Evolutionary conservation across 1,139 yeast genomes (phyloP), one percentile per base, ranked within the genome.

Genomic region (Yamadazyma diddensiae): DNA sequence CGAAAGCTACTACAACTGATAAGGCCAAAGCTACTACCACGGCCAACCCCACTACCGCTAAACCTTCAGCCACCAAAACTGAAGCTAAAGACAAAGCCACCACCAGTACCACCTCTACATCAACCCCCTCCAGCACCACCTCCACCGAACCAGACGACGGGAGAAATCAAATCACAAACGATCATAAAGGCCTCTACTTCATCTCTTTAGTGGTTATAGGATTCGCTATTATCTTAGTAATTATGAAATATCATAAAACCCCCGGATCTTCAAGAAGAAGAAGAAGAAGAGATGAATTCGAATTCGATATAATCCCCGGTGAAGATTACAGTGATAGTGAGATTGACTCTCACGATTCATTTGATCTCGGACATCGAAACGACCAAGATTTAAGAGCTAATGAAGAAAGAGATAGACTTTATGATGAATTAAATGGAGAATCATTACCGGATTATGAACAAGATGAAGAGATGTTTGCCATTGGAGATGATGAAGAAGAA

Each of bases 251-350:
- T 51, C 74, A 75, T 35, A 70, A 74, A 45, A 58, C 66, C 2
- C 72, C 72, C n/a, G 68, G 69, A 15, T 57, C 65, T 35, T 53
- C 65, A 6, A 65, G 78, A 36, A 67, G 73, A 35, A 62, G 75
- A 34, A 72, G 82, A 49, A 72, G 88, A 58, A 73, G 87, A 59
- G 85, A 79, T 36, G 83, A 82, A 40, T 82, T 77, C 50, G 94
- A 83, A 53, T 83, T 83, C 54, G 94, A 83, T 53, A 81, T 83
- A 28, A 82, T 83, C 31, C 79, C 79, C 12, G 83, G 83, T 1
- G 82, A 77, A 47, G 90, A 82, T 42, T 68, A 70, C 46, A 49
- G 52, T 33, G 70, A 62, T 35, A 56, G 62, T 31, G 65, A 58
- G 15, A 44, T 42, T 20, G 52, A 49, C 27, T 48, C 49, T 3